These are phyloP conservation scores for Aquilaria yunnanensis DNA, from an alignment of 345 rosid species.

Conservation along the genomic window DNA sequence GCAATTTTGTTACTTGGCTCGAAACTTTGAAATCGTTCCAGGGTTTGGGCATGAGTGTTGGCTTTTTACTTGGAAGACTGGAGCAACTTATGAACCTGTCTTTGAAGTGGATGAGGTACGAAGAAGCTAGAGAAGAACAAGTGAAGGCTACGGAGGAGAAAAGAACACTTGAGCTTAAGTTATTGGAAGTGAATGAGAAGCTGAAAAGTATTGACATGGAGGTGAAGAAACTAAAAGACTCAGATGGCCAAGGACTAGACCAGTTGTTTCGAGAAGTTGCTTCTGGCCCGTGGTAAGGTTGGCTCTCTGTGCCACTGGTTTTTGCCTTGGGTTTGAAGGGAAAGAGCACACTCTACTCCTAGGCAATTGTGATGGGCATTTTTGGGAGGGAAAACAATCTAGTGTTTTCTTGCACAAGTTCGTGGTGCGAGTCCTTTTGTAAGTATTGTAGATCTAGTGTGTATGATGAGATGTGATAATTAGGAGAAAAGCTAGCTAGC, in stretches of 20 bases:
- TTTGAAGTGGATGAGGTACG: conserved; percentile 13
- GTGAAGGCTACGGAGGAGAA: conserved; percentile 12
- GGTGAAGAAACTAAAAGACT: conserved; percentile 10
- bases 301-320: background rate
- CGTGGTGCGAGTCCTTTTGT: too few species aligned
- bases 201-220: conserved; percentile 13
- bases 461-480: too few species aligned
- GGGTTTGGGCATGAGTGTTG: conserved; percentile 33
- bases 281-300: conserved; percentile 25
- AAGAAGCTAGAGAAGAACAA: conserved; percentile 18
- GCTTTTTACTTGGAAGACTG: conserved; percentile 22
- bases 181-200: conserved; percentile 14
- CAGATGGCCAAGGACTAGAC: conserved; percentile 6
- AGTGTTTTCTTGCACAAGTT: too few species aligned
- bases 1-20: conserved; percentile 23
- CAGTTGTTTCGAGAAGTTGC: conserved; percentile 23
- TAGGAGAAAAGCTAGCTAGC: too few species aligned
- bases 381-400: too few species aligned
- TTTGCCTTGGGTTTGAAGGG: background rate
- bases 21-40: conserved; percentile 27
- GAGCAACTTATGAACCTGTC: conserved; percentile 20
- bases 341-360: too few species aligned
- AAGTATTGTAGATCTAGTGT: too few species aligned
- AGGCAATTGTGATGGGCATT: too few species aligned
- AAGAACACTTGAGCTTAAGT: conserved; percentile 16